Percentiles rank a stretch among this genome's conserved stretches.
phyloP scores from a whole-genome alignment of 208 protist species.

The Sergeia podlipaevii region DNA sequence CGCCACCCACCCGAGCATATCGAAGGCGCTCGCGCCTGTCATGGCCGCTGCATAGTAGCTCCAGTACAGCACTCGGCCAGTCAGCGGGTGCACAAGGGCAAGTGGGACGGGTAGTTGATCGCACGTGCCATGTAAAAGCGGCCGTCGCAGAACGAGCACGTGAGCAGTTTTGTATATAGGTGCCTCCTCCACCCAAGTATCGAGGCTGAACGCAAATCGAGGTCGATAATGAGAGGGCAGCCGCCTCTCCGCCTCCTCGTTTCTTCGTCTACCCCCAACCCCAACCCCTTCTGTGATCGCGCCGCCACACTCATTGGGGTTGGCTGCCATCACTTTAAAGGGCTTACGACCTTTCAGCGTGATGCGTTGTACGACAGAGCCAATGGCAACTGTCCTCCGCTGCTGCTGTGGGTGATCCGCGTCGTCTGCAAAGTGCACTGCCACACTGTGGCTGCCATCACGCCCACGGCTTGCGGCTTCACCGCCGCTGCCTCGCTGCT shows the following conservation, averaged over 20 bases:
- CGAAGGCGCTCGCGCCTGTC: slow-evolving; percentile 32
- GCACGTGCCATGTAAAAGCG: slow-evolving; percentile 49
- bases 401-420: not conserved
- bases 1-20: slow-evolving; percentile 44
- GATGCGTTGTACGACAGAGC: slow-evolving; percentile 22
- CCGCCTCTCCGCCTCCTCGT: not conserved
- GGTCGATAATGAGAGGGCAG: not conserved
- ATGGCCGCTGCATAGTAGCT: slow-evolving; percentile 26
- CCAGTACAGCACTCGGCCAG: slow-evolving; percentile 58
- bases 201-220: slow-evolving; percentile 27
- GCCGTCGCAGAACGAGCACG: slow-evolving; percentile 44
- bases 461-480: not conserved
- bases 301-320: not conserved
- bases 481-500: no score
- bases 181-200: slow-evolving; percentile 34
- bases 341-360: slow-evolving; percentile 21
- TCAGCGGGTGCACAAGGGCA: slow-evolving; percentile 55
- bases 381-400: slow-evolving; percentile 1
- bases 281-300: not conserved
- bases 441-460: not conserved
- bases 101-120: slow-evolving; percentile 58
- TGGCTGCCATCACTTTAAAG: not conserved
- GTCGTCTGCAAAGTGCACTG: not conserved
- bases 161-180: not conserved
- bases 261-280: not conserved